Evolutionary conservation across 306 rosid species (phyloP).

Genomic region (Quercus dentata): DNA sequence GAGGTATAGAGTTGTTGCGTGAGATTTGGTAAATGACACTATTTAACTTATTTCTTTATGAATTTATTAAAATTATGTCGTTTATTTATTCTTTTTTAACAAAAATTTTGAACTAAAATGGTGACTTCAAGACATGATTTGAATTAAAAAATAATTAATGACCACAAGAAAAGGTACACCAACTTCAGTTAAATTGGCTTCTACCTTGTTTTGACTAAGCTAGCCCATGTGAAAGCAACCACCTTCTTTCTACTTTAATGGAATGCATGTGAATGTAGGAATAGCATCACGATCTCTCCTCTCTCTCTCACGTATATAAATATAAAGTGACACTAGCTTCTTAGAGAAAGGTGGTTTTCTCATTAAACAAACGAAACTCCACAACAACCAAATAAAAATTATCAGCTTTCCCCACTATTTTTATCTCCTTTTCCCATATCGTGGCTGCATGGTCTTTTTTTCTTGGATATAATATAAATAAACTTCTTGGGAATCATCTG

Average conservation of each 20-base stretch:
- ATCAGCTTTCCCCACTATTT: constrained; percentile 9
- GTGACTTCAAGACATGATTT: too few species aligned
- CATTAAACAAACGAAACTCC: constrained; percentile 24
- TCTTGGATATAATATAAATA: neutral
- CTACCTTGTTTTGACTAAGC: constrained; percentile 25
- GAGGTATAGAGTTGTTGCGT: too few species aligned
- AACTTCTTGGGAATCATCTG: constrained; percentile 1
- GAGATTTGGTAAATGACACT: too few species aligned
- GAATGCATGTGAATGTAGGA: constrained; percentile 55
- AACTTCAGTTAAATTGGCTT: neutral
- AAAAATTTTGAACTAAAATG: too few species aligned
- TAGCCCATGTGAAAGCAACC: constrained; percentile 29
- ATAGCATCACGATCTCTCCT: constrained; percentile 28
- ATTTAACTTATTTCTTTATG: too few species aligned
- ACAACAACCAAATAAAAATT: constrained; percentile 8
- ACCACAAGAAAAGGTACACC: neutral
- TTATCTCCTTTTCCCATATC: neutral
- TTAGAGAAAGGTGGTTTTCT: constrained; percentile 33
- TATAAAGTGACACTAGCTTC: constrained; percentile 38
- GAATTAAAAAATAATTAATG: neutral
- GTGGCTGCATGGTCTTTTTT: neutral
- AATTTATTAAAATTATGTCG: too few species aligned
- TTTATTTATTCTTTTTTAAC: too few species aligned
- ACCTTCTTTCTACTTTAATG: constrained; percentile 30
- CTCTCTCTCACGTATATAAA: constrained; percentile 18